A percentile compares a stretch with the other conserved stretches of the same genome.
These are phyloP conservation scores for Teratosphaeria gauchensis DNA, from an alignment of 2,329 filamentous ascomycete genomes.

Conservation along the genomic window DNA sequence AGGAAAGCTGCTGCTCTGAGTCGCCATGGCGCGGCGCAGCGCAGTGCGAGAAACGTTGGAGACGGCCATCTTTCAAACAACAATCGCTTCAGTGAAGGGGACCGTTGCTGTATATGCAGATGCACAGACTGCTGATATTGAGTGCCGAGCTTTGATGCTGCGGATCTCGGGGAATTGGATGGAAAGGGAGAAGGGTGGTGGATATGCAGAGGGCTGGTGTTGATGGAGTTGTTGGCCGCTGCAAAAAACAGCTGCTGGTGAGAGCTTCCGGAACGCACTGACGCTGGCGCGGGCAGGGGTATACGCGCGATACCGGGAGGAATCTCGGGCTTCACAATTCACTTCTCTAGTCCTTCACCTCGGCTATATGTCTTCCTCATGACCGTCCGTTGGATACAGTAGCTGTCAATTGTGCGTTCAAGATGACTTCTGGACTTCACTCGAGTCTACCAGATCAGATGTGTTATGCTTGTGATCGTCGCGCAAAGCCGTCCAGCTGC, in stretches of 20 bases:
- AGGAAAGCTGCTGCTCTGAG: conserved; percentile 52
- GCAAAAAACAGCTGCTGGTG: neutral
- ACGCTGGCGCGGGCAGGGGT: neutral
- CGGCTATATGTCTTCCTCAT: neutral
- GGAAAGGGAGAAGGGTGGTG: conserved; percentile 2
- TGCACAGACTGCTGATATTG: neutral
- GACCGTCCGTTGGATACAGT: neutral
- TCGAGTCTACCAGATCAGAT: too few relatives aligned
- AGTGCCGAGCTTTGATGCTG: neutral
- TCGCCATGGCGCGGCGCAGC: conserved; percentile 66
- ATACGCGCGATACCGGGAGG: neutral
- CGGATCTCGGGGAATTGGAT: neutral
- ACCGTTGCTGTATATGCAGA: conserved; percentile 1
- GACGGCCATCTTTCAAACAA: conserved; percentile 23
- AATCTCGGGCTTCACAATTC: neutral
- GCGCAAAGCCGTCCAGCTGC: neutral
- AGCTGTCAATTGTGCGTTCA: too few relatives aligned
- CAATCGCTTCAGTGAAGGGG: conserved; percentile 7
- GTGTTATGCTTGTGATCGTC: neutral
- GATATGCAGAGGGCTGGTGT: neutral
- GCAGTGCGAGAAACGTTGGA: conserved; percentile 49
- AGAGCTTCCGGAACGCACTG: neutral
- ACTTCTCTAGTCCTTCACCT: neutral
- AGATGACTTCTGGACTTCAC: too few relatives aligned
- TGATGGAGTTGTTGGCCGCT: neutral